Base-by-base conservation (phyloP, 179 eudicot genomes). In the Spinacia oleracea region DNA sequence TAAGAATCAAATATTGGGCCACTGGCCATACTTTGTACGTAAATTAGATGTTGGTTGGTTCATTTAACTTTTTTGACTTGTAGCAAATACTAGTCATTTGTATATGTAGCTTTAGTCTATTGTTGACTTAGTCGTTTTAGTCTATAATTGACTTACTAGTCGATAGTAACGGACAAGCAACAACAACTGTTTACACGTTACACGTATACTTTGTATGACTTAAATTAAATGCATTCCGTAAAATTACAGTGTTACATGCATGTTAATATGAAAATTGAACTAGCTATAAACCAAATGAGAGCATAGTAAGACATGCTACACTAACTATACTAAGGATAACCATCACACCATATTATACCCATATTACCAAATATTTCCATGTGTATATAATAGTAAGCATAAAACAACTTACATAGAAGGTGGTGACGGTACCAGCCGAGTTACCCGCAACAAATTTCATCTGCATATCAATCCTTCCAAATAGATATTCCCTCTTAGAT, bases 351-450 rank as follows among this genome's bases (percentile, higher is more conserved):
- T 6, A 46, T 6, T 14, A 14, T 5, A 55, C 23, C 31, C n/a
- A 23, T 58, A 58, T 5, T 58, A 60, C 34, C 32, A 27, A 23
- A 16, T 23, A 62, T n/a, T n/a, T n/a, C n/a, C n/a, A n/a, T n/a
- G n/a, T n/a, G 2, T 12, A 29, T 10, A 21, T 31, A 65, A 65
- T 16, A 16, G 70, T 34, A 34, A 65, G 48, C 45, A 18, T 3
- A 63, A 31, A 75, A 66, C 4, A 31, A 78, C 87, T 84, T 84
- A 87, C 89, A 38, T 87, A 87, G 27, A 82, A 78, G 20, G 89
- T 84, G 14, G 89, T 87, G 7, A 86, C 88, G 11, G 86, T 86
- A 8, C 88, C 88, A n/a, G 88, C 84, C 62, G 88, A 86, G 45
- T 86, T 66, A 21, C 89, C 89, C 38, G 81, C 67, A 1, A 87